Conservation (phyloP, 192 early-diverging fungal species). For the Gonapodya sp. region DNA sequence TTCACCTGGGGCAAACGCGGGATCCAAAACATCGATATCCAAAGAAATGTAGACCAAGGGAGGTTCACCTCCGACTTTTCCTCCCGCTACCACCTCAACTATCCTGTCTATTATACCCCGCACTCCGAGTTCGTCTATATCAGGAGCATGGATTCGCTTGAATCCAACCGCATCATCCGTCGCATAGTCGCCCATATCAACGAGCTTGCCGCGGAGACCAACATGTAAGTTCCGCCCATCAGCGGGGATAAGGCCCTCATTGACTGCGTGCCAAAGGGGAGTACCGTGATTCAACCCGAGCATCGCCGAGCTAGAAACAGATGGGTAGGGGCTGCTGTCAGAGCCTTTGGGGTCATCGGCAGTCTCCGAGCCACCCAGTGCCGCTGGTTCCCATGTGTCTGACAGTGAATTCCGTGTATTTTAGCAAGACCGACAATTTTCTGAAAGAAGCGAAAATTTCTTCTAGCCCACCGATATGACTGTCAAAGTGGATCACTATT, state of each 20-base stretch:
- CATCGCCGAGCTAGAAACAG: background rate
- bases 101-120: slow-evolving; percentile 28
- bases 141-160: slow-evolving; percentile 27
- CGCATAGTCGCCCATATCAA: slow-evolving; percentile 25
- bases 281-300: slow-evolving; percentile 24
- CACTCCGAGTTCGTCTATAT: slow-evolving; percentile 30
- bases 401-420: too few species aligned
- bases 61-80: slow-evolving; percentile 2
- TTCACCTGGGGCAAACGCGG: slow-evolving; percentile 18
- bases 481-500: background rate
- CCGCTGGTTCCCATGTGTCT: background rate
- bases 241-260: slow-evolving; percentile 22
- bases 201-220: slow-evolving; percentile 28
- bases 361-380: background rate
- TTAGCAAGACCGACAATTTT: too few species aligned
- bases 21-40: slow-evolving; percentile 35
- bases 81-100: slow-evolving; percentile 18
- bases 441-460: too few species aligned
- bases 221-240: slow-evolving; percentile 31
- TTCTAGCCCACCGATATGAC: too few species aligned
- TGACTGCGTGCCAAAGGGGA: slow-evolving; percentile 28
- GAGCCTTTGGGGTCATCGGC: background rate
- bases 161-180: slow-evolving; percentile 29
- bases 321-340: background rate
- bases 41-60: slow-evolving; percentile 26